These are phyloP conservation scores for Haberlea rhodopensis DNA, from an alignment of 257 asterid species.

Conservation along the genomic window DNA sequence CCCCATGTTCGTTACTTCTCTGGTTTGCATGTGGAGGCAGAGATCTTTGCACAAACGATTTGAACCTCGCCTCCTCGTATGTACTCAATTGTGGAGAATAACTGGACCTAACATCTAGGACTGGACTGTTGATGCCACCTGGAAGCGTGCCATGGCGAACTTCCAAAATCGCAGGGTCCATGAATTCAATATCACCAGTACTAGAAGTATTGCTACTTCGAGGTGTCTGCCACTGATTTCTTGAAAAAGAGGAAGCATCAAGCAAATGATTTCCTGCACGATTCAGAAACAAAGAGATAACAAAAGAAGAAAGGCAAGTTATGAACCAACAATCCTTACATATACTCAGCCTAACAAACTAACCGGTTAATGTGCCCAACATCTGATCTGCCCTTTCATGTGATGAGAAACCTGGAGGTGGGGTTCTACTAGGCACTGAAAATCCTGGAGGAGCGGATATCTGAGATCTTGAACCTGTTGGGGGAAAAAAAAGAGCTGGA, in stretches of 20 bases:
- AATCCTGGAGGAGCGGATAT: conserved; percentile 98
- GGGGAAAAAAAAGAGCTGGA: conserved; percentile 12
- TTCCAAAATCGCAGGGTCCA: conserved; percentile 97
- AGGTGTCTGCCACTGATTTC: conserved; percentile 63
- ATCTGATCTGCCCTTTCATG: conserved; percentile 62
- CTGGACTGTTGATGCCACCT: conserved; percentile 47
- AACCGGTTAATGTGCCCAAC: conserved; percentile 53
- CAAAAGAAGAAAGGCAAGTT: conserved; percentile 7
- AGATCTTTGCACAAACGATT: conserved; percentile 65
- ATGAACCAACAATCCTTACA: neutral
- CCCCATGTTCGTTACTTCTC: conserved; percentile 48
- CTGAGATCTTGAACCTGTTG: conserved; percentile 77
- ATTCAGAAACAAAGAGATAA: conserved; percentile 12
- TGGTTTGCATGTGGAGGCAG: conserved; percentile 67
- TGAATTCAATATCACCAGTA: conserved; percentile 74
- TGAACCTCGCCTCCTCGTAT: conserved; percentile 66
- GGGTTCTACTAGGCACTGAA: conserved; percentile 65
- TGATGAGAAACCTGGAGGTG: conserved; percentile 90
- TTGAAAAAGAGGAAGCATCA: conserved; percentile 48
- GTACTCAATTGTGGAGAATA: conserved; percentile 58
- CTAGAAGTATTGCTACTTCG: conserved; percentile 41
- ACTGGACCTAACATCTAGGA: conserved; percentile 55
- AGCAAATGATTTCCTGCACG: conserved; percentile 61
- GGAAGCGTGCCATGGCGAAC: conserved; percentile 87
- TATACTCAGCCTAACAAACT: conserved; percentile 25